These are phyloP conservation scores for Ochetophila trinervis DNA, from an alignment of 306 rosid species.

Conservation along the genomic window DNA sequence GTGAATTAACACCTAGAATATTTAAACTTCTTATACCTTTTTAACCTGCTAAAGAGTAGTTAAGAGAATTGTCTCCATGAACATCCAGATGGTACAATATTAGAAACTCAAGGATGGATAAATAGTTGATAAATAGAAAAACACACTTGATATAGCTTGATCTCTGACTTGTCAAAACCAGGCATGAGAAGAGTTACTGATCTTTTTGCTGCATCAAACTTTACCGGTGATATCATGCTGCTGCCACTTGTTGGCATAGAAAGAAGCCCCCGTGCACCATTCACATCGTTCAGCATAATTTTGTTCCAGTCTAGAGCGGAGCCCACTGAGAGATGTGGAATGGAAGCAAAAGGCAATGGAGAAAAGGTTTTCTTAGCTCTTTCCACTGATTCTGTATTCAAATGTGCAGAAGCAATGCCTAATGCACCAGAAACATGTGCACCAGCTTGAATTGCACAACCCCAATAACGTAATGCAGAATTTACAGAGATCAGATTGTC, in stretches of 20 bases:
- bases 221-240: conserved; percentile 42
- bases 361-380: conserved; percentile 45
- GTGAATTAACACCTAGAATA: no score
- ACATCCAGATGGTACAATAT: no score
- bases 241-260: conserved; percentile 40
- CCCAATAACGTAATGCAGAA: conserved; percentile 92
- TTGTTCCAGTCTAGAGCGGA: conserved; percentile 52
- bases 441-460: conserved; percentile 89
- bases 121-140: conserved; percentile 8
- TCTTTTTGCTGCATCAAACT: conserved; percentile 61
- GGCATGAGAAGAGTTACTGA: conserved; percentile 81
- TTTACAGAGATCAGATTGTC: conserved; percentile 52
- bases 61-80: no score
- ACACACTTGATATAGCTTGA: conserved; percentile 84
- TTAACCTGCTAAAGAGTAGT: no score
- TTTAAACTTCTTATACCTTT: no score
- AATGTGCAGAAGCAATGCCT: conserved; percentile 40
- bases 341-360: conserved; percentile 66
- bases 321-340: conserved; percentile 46
- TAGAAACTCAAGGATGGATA: background rate
- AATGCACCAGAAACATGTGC: conserved; percentile 78
- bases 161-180: conserved; percentile 90
- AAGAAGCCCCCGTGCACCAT: conserved; percentile 58
- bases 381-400: conserved; percentile 40
- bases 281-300: conserved; percentile 33